Percentiles rank a stretch among this genome's conserved stretches.
Evolutionary conservation across 2,329 filamentous ascomycete genomes (phyloP).

Genomic region (Metarhizium rileyi): DNA sequence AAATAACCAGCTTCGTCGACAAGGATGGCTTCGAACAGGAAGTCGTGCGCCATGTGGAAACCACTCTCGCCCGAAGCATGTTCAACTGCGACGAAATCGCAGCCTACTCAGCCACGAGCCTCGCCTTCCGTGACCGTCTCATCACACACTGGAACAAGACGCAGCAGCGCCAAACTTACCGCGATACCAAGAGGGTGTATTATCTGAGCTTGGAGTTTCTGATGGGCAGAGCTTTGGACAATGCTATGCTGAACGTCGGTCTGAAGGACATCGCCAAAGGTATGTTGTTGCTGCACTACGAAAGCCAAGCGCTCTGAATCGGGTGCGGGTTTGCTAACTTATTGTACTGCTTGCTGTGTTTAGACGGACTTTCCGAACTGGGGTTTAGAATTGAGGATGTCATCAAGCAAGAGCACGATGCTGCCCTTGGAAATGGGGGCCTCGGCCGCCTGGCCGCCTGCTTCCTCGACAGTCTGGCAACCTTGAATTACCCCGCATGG

Average conservation of each 20-base stretch:
- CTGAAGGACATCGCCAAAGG: conserved; percentile 76
- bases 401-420: conserved; percentile 89
- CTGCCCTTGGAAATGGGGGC: conserved; percentile 90
- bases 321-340: neutral
- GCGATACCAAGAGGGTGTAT: conserved; percentile 88
- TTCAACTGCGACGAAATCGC: conserved; percentile 97
- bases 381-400: conserved; percentile 97
- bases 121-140: conserved; percentile 87
- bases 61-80: conserved; percentile 86
- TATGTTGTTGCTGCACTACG: conserved; percentile 27
- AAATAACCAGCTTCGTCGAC: conserved; percentile 59
- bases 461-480: conserved; percentile 92
- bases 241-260: conserved; percentile 95
- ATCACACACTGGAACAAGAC: conserved; percentile 97
- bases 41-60: conserved; percentile 90
- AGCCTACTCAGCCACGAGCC: conserved; percentile 80
- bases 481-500: conserved; percentile 93
- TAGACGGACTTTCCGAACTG: conserved; percentile 80
- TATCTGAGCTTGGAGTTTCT: conserved; percentile 96
- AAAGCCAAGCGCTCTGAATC: neutral
- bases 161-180: conserved; percentile 87
- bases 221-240: conserved; percentile 94
- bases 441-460: conserved; percentile 90
- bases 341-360: conserved; percentile 8
- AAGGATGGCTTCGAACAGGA: conserved; percentile 82